phyloP scores from a whole-genome alignment of 192 early-diverging fungal species.

The Spizellomyces sp. region DNA sequence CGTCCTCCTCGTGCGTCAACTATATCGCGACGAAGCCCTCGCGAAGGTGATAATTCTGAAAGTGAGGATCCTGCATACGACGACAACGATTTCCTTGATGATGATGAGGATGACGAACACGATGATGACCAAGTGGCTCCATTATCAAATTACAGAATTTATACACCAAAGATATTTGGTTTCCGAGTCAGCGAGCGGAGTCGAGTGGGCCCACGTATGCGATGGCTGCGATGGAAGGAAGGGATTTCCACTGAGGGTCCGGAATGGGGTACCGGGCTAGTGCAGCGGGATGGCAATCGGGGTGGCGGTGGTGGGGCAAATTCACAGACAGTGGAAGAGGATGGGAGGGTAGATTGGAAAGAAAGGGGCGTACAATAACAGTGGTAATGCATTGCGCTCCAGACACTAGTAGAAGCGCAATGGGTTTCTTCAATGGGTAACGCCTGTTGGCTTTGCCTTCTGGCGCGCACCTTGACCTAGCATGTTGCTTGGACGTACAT shows the following conservation, averaged over 20 bases:
- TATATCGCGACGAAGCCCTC: neutral
- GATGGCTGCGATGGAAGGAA: conserved; percentile 80
- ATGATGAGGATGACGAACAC: conserved; percentile 32
- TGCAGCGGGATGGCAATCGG: too few relatives aligned
- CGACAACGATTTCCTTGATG: conserved; percentile 15
- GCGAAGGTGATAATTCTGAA: neutral
- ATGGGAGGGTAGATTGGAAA: too few relatives aligned
- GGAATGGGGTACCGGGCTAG: neutral
- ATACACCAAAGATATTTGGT: conserved; percentile 88
- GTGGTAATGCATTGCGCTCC: too few relatives aligned
- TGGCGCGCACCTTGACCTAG: too few relatives aligned
- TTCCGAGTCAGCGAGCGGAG: conserved; percentile 82
- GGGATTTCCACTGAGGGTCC: conserved; percentile 15
- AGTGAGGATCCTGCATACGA: conserved; percentile 34
- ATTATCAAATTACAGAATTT: conserved; percentile 57
- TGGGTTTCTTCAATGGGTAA: too few relatives aligned
- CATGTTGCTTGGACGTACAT: too few relatives aligned
- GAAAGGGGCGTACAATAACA: too few relatives aligned
- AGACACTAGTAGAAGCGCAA: too few relatives aligned
- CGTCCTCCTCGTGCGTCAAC: neutral
- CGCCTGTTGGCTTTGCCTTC: too few relatives aligned
- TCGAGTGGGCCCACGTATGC: conserved; percentile 82
- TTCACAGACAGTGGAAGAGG: too few relatives aligned
- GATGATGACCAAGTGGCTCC: conserved; percentile 11
- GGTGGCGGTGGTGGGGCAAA: too few relatives aligned